Conservation (phyloP, 345 rosid genomes). For the Trapa incisa region DNA sequence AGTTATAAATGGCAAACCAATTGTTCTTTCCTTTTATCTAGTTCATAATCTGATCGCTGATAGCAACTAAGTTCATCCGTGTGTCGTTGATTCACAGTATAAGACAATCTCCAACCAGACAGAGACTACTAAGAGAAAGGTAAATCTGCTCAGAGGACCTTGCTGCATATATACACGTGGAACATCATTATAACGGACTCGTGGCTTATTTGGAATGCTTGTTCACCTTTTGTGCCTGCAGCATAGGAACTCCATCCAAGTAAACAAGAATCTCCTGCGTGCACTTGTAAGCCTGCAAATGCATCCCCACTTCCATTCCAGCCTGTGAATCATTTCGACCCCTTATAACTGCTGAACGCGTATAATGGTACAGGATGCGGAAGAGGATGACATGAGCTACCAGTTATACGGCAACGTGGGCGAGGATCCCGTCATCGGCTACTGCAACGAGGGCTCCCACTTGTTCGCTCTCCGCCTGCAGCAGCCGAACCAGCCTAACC, state of each 20-base stretch:
- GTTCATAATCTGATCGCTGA: too few species aligned
- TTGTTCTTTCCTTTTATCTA: too few species aligned
- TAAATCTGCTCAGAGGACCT: neutral
- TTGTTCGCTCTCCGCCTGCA: constrained; percentile 4
- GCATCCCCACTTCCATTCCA: neutral
- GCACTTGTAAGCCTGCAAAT: neutral
- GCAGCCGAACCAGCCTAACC: constrained; percentile 3
- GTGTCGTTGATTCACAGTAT: neutral
- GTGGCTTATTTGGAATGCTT: neutral
- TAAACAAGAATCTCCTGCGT: neutral
- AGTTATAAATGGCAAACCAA: neutral
- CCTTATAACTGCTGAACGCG: neutral
- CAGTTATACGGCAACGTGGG: neutral
- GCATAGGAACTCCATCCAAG: constrained; percentile 3
- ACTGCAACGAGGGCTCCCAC: constrained; percentile 1
- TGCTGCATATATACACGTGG: too few species aligned
- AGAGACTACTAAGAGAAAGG: constrained; percentile 8
- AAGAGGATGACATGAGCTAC: neutral
- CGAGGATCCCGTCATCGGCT: neutral
- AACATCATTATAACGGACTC: neutral
- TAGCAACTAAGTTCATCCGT: neutral
- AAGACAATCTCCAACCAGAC: constrained; percentile 8
- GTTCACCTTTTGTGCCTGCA: neutral
- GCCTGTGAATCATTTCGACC: neutral
- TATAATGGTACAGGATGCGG: neutral